phyloP scores from a whole-genome alignment of 306 rosid species.

The Neltuma alba region DNA sequence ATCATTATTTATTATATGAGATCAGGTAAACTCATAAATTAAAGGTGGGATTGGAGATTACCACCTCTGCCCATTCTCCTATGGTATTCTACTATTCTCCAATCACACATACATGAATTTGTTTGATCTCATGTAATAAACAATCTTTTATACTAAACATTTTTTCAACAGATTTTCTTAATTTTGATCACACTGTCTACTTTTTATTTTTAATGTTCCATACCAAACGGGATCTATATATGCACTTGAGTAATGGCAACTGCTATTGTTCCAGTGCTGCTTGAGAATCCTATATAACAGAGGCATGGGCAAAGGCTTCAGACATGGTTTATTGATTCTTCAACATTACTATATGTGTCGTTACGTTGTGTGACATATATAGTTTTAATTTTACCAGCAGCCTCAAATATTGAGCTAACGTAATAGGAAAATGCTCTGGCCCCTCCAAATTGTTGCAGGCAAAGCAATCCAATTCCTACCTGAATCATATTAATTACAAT shows the following conservation, averaged over 20 bases:
- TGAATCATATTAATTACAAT: not conserved
- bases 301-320: not conserved
- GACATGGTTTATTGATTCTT: not conserved
- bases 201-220: too few relatives aligned
- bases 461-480: slow-evolving; percentile 35
- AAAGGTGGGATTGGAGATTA: too few relatives aligned
- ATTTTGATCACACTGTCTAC: too few relatives aligned
- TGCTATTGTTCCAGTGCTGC: slow-evolving; percentile 12
- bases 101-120: too few relatives aligned
- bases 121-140: too few relatives aligned
- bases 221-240: not conserved
- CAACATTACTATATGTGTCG: not conserved
- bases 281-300: slow-evolving; percentile 25
- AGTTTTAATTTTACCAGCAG: slow-evolving; percentile 29
- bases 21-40: too few relatives aligned
- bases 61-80: too few relatives aligned
- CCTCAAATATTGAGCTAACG: slow-evolving; percentile 24
- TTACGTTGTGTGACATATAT: too few relatives aligned
- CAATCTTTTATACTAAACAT: too few relatives aligned
- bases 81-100: too few relatives aligned
- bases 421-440: slow-evolving; percentile 17
- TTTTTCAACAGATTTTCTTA: too few relatives aligned
- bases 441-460: slow-evolving; percentile 27
- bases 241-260: slow-evolving; percentile 30
- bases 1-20: too few relatives aligned